Base-by-base conservation (phyloP, 2,329 filamentous ascomycete species). In the Tolypocladium ovalisporum region DNA sequence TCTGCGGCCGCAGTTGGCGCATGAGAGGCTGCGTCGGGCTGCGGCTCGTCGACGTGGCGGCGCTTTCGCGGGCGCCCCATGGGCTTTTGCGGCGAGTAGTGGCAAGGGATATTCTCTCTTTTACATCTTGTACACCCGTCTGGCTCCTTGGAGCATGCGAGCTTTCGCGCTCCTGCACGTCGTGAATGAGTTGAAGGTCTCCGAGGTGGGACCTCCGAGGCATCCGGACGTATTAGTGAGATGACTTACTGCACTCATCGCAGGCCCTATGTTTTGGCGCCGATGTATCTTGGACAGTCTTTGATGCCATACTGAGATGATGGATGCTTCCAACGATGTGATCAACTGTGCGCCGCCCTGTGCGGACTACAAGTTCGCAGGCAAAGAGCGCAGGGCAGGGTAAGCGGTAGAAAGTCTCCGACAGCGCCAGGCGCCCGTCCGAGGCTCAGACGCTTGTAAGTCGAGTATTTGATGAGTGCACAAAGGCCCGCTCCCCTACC, bases 31-130 rank as follows among this genome's bases (percentile, higher is more conserved):
- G 58, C 37, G 5, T 52, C 54, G 13, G 56, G 10, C 6, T 49
- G 40, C 4, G 56, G 3, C 13, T 65, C 63, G 17, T 76, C 74
- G 35, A 68, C 61, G 47, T 69, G 68, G 22, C 73, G 76, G 58
- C 81, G 75, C 70, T 87, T 87, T 57, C 83, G 74, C 27, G 84
- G 84, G 47, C 84, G 75, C 4, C 84, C 84, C 84, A 87, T 87
- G 44, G 74, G 81, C 69, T 87, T 87, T 66, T 86, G 84, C 15
- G 77, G 73, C 9, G 83, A 86, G 69, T 86, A 87, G 61, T 82
- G 74, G 64, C 84, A 87, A 47, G 59, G 57, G 47, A 85, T 78
- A 58, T 75, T 76, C 62, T 87, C 84, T 57, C 75, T 76, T 56
- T 71, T 75, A 65, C 84, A 87, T 57, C 84, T 78, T 9, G 75